Evolutionary conservation across 2,329 filamentous ascomycete genomes (phyloP).

Genomic region (Orbilia javanica): DNA sequence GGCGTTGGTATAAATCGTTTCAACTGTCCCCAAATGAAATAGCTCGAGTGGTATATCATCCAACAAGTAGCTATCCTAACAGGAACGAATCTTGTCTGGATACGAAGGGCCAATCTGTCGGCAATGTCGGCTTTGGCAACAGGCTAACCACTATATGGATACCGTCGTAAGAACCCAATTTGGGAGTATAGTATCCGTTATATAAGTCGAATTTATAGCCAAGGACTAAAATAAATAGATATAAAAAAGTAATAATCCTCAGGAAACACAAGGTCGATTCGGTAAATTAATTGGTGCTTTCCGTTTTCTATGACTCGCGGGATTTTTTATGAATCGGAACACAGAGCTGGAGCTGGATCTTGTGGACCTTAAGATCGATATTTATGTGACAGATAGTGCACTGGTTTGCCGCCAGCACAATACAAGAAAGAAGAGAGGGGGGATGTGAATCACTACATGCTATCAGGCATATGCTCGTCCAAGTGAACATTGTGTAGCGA

Average conservation of each 20-base stretch:
- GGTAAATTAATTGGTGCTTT: background rate
- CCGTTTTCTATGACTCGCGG: constrained; percentile 20
- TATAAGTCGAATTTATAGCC: background rate
- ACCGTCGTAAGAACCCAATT: background rate
- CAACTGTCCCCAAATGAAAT: background rate
- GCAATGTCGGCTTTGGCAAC: background rate
- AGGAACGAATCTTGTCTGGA: background rate
- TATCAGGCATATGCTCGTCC: constrained; percentile 34
- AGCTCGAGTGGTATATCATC: background rate
- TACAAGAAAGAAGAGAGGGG: constrained; percentile 20
- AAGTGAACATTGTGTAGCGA: constrained; percentile 52
- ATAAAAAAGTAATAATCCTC: background rate
- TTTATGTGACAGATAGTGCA: constrained; percentile 44
- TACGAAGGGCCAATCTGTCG: background rate
- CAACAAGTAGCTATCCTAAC: background rate
- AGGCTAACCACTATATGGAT: background rate
- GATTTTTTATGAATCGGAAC: constrained; percentile 53
- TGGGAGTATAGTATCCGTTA: background rate
- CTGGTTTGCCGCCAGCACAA: constrained; percentile 27
- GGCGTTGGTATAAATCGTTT: background rate
- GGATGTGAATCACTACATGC: background rate
- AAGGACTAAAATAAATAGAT: too few relatives aligned
- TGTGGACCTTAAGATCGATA: constrained; percentile 58
- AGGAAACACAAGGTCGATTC: constrained; percentile 17
- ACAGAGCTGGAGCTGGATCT: constrained; percentile 54